phyloP scores from a whole-genome alignment of 1,139 yeast genomes.

The Kodamaea arcana region DNA sequence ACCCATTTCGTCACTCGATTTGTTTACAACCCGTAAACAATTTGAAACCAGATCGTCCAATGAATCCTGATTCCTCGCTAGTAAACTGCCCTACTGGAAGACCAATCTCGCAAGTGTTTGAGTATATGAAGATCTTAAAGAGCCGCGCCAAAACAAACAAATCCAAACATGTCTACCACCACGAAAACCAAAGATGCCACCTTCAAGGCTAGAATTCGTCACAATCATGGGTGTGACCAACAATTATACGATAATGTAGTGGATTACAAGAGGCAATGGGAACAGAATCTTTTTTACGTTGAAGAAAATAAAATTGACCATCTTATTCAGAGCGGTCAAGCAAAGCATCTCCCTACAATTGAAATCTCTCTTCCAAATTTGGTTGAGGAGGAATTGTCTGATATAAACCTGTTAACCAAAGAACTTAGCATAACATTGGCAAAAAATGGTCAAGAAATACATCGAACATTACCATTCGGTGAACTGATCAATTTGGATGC shows the following conservation, averaged over 20 bases:
- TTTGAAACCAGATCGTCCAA: no score
- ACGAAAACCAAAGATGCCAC: constrained; percentile 21
- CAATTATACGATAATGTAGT: constrained; percentile 22
- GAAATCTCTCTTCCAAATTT: neutral
- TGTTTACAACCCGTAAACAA: no score
- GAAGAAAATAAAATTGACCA: constrained; percentile 20
- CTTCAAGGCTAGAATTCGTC: constrained; percentile 32
- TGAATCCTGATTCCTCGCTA: no score
- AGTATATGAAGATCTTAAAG: no score
- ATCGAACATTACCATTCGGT: neutral
- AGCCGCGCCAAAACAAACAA: neutral
- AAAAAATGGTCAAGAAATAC: constrained; percentile 1
- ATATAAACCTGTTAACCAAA: neutral
- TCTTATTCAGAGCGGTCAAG: constrained; percentile 1
- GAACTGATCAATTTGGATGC: constrained; percentile 1
- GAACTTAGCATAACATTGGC: constrained; percentile 4
- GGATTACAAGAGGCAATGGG: constrained; percentile 33
- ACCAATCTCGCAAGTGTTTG: no score
- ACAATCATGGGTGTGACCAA: constrained; percentile 33
- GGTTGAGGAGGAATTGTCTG: constrained; percentile 4
- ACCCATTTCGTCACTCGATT: no score
- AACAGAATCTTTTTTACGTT: constrained; percentile 27
- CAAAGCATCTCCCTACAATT: neutral
- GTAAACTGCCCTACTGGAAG: no score
- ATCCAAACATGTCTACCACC: constrained; percentile 6